Evolutionary conservation across 371 early-diverging fungal species (phyloP).

Genomic region (Ordospora colligata): DNA sequence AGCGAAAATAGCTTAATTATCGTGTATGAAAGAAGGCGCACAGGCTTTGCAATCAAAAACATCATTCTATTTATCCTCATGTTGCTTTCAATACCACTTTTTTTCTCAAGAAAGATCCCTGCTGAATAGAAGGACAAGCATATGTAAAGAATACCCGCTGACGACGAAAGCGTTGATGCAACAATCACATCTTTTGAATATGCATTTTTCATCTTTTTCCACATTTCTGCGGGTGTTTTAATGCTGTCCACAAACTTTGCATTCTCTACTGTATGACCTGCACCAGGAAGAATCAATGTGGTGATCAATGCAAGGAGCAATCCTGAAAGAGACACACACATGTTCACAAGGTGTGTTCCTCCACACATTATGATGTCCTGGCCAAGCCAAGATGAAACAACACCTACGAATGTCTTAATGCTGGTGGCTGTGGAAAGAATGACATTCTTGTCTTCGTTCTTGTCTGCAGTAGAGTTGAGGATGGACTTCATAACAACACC

Average conservation of each 20-base stretch:
- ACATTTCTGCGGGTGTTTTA: not conserved
- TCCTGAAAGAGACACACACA: slow-evolving; percentile 21
- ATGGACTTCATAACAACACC: slow-evolving; percentile 36
- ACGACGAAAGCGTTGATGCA: slow-evolving; percentile 15
- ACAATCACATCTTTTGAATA: not conserved
- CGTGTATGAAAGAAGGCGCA: slow-evolving; percentile 35
- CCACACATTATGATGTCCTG: slow-evolving; percentile 50
- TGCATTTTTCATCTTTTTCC: not conserved
- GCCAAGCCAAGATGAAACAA: slow-evolving; percentile 46
- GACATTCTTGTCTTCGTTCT: slow-evolving; percentile 15
- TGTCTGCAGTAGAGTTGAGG: slow-evolving; percentile 28
- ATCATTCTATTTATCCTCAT: slow-evolving; percentile 12
- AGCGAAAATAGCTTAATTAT: slow-evolving; percentile 26
- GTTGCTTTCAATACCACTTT: not conserved
- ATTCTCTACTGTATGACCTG: not conserved
- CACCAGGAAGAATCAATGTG: not conserved
- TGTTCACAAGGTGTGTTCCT: slow-evolving; percentile 20
- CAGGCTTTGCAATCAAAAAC: slow-evolving; percentile 25
- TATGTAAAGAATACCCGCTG: slow-evolving; percentile 44
- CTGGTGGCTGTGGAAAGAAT: slow-evolving; percentile 15
- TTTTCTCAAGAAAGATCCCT: slow-evolving; percentile 54
- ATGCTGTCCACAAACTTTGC: not conserved
- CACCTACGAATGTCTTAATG: slow-evolving; percentile 35
- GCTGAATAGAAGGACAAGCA: slow-evolving; percentile 50
- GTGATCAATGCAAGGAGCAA: slow-evolving; percentile 2